Percentiles rank a stretch among this genome's conserved stretches.
These are phyloP conservation scores for Quercus lobata DNA, from an alignment of 331 rosid genomes.

Conservation along the genomic window DNA sequence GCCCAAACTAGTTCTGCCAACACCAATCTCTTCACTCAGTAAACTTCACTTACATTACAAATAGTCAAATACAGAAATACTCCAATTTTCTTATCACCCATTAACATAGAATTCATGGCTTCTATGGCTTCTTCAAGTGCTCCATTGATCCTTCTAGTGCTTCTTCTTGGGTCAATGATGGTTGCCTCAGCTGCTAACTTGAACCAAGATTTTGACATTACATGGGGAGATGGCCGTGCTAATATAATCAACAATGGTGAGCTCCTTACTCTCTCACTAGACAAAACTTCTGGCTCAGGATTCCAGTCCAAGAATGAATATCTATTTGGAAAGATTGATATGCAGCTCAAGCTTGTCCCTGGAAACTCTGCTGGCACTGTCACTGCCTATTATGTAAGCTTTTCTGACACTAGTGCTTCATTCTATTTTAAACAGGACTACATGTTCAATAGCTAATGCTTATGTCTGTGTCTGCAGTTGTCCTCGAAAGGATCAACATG, in stretches of 20 bases:
- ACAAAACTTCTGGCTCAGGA: constrained; percentile 19
- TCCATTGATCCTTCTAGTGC: not conserved
- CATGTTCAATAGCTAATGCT: not conserved
- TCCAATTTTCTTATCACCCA: not conserved
- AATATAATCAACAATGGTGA: constrained; percentile 40
- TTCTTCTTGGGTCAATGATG: constrained; percentile 4
- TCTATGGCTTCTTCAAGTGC: not conserved
- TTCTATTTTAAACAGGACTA: not conserved
- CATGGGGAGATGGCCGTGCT: constrained; percentile 55
- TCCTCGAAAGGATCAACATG: constrained; percentile 31
- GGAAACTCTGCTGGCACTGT: constrained; percentile 28
- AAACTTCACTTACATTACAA: not conserved
- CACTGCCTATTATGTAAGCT: constrained; percentile 19
- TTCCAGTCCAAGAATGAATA: constrained; percentile 21
- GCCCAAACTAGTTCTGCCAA: not conserved
- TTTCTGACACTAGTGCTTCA: not conserved
- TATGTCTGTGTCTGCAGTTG: not conserved
- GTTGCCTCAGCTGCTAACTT: constrained; percentile 30
- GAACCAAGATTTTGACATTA: constrained; percentile 33
- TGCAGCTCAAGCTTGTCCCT: constrained; percentile 24
- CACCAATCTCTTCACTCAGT: not conserved
- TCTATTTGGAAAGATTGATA: constrained; percentile 16
- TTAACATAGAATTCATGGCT: constrained; percentile 19
- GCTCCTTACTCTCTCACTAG: constrained; percentile 14
- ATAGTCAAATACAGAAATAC: not conserved